Conservation (phyloP, 768 basidiomycete species). For the Tulasnella sp. region DNA sequence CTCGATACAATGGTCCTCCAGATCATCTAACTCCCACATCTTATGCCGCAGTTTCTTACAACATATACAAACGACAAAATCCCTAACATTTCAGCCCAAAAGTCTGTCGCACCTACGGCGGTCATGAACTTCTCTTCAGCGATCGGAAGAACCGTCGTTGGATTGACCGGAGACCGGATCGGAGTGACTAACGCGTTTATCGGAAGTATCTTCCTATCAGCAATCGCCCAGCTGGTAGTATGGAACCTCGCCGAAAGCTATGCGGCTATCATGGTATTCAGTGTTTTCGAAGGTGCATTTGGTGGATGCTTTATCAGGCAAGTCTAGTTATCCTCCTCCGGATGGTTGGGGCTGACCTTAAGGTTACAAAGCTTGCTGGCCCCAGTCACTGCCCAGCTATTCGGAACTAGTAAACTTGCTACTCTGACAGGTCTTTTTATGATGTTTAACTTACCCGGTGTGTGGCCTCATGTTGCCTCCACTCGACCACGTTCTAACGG, state of each 20-base stretch:
- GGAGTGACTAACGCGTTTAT: slow-evolving; percentile 39
- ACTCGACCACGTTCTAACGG: background rate
- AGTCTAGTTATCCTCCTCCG: background rate
- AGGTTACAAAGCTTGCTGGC: slow-evolving; percentile 27
- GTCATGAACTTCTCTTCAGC: slow-evolving; percentile 29
- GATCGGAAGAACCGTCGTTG: slow-evolving; percentile 32
- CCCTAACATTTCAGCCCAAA: slow-evolving; percentile 21
- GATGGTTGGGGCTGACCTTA: background rate
- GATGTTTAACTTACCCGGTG: slow-evolving; percentile 25
- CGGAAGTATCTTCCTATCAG: slow-evolving; percentile 32
- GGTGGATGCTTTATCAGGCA: slow-evolving; percentile 32
- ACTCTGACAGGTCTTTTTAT: slow-evolving; percentile 22
- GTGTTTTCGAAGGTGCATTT: slow-evolving; percentile 32
- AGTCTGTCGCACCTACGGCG: slow-evolving; percentile 24
- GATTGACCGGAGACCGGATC: slow-evolving; percentile 35
- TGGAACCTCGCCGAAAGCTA: slow-evolving; percentile 36
- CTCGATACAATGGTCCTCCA: background rate
- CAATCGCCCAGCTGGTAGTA: slow-evolving; percentile 34
- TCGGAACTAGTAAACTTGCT: slow-evolving; percentile 19
- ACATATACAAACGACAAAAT: slow-evolving; percentile 24
- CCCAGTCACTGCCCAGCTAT: slow-evolving; percentile 31
- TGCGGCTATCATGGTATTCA: slow-evolving; percentile 30
- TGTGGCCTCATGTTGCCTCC: background rate
- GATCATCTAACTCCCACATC: background rate
- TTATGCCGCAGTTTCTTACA: slow-evolving; percentile 23